phyloP scores from a whole-genome alignment of 805 yeast species.

The Ogataea nonfermentans region DNA sequence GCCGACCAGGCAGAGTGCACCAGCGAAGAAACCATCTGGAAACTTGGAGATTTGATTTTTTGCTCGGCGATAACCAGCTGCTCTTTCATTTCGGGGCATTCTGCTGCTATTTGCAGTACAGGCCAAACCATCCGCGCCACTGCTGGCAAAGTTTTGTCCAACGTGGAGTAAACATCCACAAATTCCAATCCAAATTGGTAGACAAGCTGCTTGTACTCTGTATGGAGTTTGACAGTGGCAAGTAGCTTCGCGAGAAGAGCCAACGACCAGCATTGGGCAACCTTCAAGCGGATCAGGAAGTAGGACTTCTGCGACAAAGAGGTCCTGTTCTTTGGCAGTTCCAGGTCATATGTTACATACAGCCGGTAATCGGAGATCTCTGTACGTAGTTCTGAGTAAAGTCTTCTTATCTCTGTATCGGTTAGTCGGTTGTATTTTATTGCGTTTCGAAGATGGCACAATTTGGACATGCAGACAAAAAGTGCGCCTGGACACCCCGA shows the following conservation, averaged over 20 bases:
- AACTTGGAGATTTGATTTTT: conserved; percentile 43
- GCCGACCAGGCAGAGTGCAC: conserved; percentile 41
- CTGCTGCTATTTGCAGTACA: conserved; percentile 44
- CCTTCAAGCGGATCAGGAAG: conserved; percentile 32
- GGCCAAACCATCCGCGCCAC: conserved; percentile 56
- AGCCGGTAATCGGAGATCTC: conserved; percentile 35
- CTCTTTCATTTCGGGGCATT: conserved; percentile 27
- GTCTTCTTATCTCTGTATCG: conserved; percentile 11
- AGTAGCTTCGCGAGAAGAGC: conserved; percentile 34
- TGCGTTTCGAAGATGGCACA: conserved; percentile 30
- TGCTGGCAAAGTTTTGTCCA: conserved; percentile 38
- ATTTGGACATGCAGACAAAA: conserved; percentile 36
- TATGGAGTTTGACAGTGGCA: conserved; percentile 30
- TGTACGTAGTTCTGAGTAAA: conserved; percentile 28
- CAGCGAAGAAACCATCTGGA: conserved; percentile 35
- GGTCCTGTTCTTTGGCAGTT: conserved; percentile 1
- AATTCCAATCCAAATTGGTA: conserved; percentile 38
- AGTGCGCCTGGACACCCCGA: conserved; percentile 44
- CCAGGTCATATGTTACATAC: conserved; percentile 27
- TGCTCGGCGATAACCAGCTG: conserved; percentile 36
- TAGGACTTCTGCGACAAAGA: conserved; percentile 6
- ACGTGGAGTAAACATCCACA: conserved; percentile 38
- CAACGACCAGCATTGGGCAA: conserved; percentile 44
- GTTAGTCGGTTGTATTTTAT: conserved; percentile 13
- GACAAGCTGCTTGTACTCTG: conserved; percentile 24